These are phyloP conservation scores for Backusella mclennaniae DNA, from an alignment of 192 early-diverging fungal genomes.

Conservation along the genomic window DNA sequence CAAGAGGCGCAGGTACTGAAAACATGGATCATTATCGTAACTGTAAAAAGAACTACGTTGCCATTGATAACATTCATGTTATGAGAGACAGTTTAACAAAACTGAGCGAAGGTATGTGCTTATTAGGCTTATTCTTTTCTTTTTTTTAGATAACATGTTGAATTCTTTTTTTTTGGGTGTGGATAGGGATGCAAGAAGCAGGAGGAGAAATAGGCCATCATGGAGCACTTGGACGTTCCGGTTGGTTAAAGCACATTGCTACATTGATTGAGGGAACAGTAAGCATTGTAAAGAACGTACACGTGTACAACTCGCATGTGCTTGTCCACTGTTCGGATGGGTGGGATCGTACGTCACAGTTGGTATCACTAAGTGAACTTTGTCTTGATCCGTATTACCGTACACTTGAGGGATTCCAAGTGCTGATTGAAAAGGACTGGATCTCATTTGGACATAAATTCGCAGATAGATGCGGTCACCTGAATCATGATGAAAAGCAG, in stretches of 20 bases:
- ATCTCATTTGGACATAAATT: constrained; percentile 97
- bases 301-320: constrained; percentile 74
- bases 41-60: constrained; percentile 83
- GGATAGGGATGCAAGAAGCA: constrained; percentile 50
- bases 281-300: constrained; percentile 78
- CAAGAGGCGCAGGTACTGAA: constrained; percentile 92
- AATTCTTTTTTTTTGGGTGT: neutral
- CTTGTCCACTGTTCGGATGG: constrained; percentile 98
- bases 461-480: constrained; percentile 85
- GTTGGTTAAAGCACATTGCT: constrained; percentile 87
- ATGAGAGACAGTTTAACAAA: constrained; percentile 87
- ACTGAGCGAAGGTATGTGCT: constrained; percentile 70
- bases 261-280: constrained; percentile 77
- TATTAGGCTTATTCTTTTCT: neutral
- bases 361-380: constrained; percentile 83
- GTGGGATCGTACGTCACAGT: constrained; percentile 97
- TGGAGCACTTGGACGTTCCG: constrained; percentile 58
- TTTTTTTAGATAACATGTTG: neutral
- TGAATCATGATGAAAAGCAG: constrained; percentile 61
- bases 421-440: constrained; percentile 98
- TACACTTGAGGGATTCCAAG: constrained; percentile 83
- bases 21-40: constrained; percentile 90
- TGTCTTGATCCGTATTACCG: constrained; percentile 97
- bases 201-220: constrained; percentile 44
- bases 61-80: constrained; percentile 98